A percentile compares a stretch with the other conserved stretches of the same genome.
Conservation (phyloP, 176 grass and related monocot species). For the Triticum monococcum region DNA sequence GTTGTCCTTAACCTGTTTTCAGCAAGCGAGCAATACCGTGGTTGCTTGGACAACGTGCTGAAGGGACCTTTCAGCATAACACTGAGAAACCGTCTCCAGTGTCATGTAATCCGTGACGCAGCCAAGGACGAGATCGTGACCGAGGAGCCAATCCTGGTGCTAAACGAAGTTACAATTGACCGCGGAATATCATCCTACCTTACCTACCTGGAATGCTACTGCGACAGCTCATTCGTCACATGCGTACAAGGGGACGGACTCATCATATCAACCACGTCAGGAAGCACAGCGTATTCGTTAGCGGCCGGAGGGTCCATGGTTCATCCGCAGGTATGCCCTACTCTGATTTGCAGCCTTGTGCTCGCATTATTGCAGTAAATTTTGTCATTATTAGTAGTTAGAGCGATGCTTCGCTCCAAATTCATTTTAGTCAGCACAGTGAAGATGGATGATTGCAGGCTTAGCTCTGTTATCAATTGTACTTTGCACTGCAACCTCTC, state of each 20-base stretch:
- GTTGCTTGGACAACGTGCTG: slow-evolving; percentile 72
- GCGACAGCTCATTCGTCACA: slow-evolving; percentile 92
- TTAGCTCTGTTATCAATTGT: neutral
- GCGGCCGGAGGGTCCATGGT: slow-evolving; percentile 99
- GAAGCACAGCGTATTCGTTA: slow-evolving; percentile 91
- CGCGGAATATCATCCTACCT: slow-evolving; percentile 95
- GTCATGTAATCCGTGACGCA: slow-evolving; percentile 82
- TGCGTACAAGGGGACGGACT: slow-evolving; percentile 94
- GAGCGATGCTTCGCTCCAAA: neutral
- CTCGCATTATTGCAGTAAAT: neutral
- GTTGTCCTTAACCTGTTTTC: slow-evolving; percentile 53
- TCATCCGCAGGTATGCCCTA: slow-evolving; percentile 77
- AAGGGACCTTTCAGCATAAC: slow-evolving; percentile 89
- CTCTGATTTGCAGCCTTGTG: neutral
- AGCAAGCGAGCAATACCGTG: slow-evolving; percentile 79
- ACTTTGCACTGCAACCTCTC: neutral
- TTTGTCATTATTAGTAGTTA: neutral
- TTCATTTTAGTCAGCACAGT: neutral
- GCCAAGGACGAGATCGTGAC: slow-evolving; percentile 79
- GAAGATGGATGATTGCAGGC: neutral
- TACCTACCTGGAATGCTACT: slow-evolving; percentile 89
- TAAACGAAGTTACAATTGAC: slow-evolving; percentile 95
- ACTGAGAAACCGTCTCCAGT: slow-evolving; percentile 77
- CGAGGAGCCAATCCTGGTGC: slow-evolving; percentile 81
- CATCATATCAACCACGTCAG: slow-evolving; percentile 93